Conservation (phyloP, 352 stramenopile genomes). For the Phytopythium sindhum region DNA sequence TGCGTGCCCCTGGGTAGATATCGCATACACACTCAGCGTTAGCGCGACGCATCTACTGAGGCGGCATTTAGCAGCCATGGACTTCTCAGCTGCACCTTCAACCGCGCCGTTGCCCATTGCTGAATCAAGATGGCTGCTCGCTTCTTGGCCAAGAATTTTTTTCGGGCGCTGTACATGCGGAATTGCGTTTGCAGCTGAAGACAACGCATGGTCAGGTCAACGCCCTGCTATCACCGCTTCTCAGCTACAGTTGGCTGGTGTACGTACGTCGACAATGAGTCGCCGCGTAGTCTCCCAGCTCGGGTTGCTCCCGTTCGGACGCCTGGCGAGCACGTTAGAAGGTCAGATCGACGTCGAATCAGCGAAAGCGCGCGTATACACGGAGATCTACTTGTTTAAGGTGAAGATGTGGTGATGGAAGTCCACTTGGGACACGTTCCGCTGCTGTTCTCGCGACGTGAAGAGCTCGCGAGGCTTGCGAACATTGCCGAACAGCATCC, state of each 20-base stretch:
- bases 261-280: slow-evolving; percentile 60
- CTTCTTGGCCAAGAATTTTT: slow-evolving; percentile 36
- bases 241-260: neutral
- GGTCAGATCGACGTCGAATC: neutral
- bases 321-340: slow-evolving; percentile 21
- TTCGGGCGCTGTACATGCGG: slow-evolving; percentile 61
- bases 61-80: neutral
- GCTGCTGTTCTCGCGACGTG: slow-evolving; percentile 63
- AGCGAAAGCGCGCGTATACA: neutral
- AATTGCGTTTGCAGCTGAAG: slow-evolving; percentile 68
- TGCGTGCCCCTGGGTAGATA: slow-evolving; percentile 6
- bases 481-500: slow-evolving; percentile 66
- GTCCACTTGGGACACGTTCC: slow-evolving; percentile 67
- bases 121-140: slow-evolving; percentile 50
- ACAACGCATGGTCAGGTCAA: neutral
- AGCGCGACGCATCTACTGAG: slow-evolving; percentile 15
- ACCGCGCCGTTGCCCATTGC: slow-evolving; percentile 38
- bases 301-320: slow-evolving; percentile 41
- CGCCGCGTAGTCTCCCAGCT: slow-evolving; percentile 67
- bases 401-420: slow-evolving; percentile 74
- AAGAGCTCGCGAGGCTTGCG: slow-evolving; percentile 74
- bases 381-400: slow-evolving; percentile 37
- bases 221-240: neutral
- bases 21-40: slow-evolving; percentile 26
- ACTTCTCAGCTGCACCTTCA: slow-evolving; percentile 33